Conservation (phyloP, 1,284 basidiomycete species). For the Ganoderma multipileum region DNA sequence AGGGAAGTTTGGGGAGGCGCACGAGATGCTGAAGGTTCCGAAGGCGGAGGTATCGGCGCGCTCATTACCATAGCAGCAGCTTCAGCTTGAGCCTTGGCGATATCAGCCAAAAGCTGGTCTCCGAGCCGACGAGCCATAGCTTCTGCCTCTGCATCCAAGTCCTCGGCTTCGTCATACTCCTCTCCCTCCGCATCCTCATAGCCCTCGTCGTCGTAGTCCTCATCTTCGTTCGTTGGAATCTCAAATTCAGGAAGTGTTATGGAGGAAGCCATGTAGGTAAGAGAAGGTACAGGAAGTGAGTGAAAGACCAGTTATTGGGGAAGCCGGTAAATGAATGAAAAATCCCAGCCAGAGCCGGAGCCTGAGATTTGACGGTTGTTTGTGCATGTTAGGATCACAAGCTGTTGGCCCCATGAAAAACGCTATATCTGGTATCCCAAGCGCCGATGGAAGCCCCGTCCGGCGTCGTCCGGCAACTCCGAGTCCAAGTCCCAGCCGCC, state of each 20-base stretch:
- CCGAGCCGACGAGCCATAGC: constrained; percentile 72
- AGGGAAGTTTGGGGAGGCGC: constrained; percentile 16
- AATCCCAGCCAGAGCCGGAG: no score
- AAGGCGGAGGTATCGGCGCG: constrained; percentile 30
- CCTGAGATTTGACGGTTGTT: constrained; percentile 11
- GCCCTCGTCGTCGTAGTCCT: constrained; percentile 38
- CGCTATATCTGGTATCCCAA: neutral
- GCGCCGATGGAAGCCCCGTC: neutral
- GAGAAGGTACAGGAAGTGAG: neutral
- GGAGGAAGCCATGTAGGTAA: constrained; percentile 20
- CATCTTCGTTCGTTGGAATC: constrained; percentile 14
- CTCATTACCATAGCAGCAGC: constrained; percentile 40
- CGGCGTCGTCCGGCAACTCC: no score
- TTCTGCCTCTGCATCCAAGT: constrained; percentile 74
- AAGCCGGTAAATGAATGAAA: neutral
- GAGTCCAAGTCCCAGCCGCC: no score
- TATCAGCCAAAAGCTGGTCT: constrained; percentile 76
- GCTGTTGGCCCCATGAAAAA: constrained; percentile 22
- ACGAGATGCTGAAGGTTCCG: constrained; percentile 15
- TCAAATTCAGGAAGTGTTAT: constrained; percentile 27
- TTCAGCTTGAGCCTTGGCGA: constrained; percentile 65
- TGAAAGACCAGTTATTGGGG: no score
- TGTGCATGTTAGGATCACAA: constrained; percentile 18
- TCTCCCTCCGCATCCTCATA: constrained; percentile 50
- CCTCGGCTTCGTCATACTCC: constrained; percentile 61